phyloP scores from a whole-genome alignment of 75 land plant genomes.

The Chamaecyparis obtusa region DNA sequence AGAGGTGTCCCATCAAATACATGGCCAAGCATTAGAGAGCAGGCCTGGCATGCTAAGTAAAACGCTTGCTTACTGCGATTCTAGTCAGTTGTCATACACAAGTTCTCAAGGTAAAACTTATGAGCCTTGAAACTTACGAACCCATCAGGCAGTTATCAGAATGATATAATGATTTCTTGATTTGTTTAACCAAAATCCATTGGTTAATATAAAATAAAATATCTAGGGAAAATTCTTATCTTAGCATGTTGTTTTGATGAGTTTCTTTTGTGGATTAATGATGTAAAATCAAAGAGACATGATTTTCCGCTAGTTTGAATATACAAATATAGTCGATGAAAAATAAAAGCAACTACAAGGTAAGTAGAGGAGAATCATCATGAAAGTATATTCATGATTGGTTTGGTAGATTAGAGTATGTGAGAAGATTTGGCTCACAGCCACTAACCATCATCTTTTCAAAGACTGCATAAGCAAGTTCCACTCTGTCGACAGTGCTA shows the following conservation, averaged over 20 bases:
- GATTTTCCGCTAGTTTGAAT: background rate
- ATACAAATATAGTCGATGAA: background rate
- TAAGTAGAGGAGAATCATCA: background rate
- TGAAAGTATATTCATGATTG: conserved; percentile 3
- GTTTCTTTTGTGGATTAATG: background rate
- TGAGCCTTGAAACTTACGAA: background rate
- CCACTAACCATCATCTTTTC: conserved; percentile 52
- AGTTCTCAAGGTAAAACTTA: background rate
- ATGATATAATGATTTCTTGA: background rate
- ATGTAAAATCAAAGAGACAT: background rate
- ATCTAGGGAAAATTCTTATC: background rate
- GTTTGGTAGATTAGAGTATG: conserved; percentile 60
- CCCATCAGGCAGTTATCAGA: background rate
- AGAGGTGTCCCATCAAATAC: background rate
- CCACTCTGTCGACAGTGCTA: conserved; percentile 42
- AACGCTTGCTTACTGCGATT: background rate
- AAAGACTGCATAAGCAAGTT: conserved; percentile 63
- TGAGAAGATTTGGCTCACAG: conserved; percentile 56
- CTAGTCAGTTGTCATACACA: background rate
- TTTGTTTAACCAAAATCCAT: background rate
- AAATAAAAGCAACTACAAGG: background rate
- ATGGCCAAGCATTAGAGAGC: background rate
- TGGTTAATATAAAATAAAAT: background rate
- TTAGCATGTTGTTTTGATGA: background rate
- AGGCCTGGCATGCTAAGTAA: background rate